Percentiles rank a stretch among this genome's conserved stretches.
These are phyloP conservation scores for Leccinum obscurum DNA, from an alignment of 768 basidiomycete species.

Conservation along the genomic window DNA sequence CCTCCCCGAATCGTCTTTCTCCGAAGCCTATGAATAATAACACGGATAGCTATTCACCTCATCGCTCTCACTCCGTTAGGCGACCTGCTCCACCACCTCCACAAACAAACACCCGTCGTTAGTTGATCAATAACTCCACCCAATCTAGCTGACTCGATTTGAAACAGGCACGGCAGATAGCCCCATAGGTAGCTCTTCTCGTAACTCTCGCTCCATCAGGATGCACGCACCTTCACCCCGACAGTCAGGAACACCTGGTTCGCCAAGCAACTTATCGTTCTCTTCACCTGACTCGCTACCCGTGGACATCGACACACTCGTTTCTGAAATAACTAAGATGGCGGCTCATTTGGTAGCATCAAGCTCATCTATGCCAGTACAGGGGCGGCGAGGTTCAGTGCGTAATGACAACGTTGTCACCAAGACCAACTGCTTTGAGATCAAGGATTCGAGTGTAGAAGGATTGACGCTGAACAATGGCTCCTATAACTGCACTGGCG, in stretches of 20 bases:
- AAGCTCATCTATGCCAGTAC: background rate
- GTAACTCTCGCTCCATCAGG: slow-evolving; percentile 4
- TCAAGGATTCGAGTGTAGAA: background rate
- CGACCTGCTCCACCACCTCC: slow-evolving; percentile 12
- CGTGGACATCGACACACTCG: background rate
- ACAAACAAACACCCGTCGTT: background rate
- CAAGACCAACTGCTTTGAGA: slow-evolving; percentile 5
- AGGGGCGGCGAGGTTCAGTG: background rate
- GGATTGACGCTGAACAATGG: slow-evolving; percentile 15
- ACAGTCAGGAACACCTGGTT: background rate
- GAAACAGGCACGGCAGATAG: background rate
- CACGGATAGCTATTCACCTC: background rate
- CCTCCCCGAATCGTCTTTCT: background rate
- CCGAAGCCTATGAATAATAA: background rate
- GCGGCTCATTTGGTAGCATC: background rate
- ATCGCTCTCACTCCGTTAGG: slow-evolving; percentile 6
- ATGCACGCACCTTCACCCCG: slow-evolving; percentile 9
- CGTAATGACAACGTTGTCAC: background rate
- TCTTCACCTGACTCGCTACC: background rate
- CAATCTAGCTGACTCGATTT: background rate
- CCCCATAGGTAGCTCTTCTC: background rate
- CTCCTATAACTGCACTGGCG: slow-evolving; percentile 5
- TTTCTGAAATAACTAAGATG: background rate
- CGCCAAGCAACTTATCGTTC: background rate
- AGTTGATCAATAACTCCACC: background rate